Evolutionary conservation across 768 basidiomycete species (phyloP).

Genomic region (Chiua virens): DNA sequence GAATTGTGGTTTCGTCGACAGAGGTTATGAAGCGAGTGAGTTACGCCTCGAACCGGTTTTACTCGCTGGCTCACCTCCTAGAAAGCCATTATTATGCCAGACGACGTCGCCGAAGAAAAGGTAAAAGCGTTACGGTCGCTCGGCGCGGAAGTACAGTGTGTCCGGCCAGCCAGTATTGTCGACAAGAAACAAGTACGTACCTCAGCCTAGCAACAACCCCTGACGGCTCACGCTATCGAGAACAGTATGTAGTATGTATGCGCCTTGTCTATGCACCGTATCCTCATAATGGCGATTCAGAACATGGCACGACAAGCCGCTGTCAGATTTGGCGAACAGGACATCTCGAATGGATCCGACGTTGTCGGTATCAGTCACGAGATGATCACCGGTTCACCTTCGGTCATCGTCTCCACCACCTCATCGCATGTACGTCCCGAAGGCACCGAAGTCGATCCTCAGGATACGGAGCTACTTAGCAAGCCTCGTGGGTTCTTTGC

Average conservation of each 20-base stretch:
- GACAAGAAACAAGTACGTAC: conserved; percentile 85
- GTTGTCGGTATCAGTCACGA: conserved; percentile 27
- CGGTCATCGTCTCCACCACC: conserved; percentile 54
- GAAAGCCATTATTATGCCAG: conserved; percentile 85
- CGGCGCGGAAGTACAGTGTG: conserved; percentile 87
- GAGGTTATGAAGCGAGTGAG: conserved; percentile 86
- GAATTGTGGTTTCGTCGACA: conserved; percentile 29
- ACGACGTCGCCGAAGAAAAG: conserved; percentile 90
- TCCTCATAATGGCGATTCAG: conserved; percentile 37
- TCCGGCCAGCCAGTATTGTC: conserved; percentile 93
- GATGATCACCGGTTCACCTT: conserved; percentile 45
- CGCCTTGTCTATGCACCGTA: background rate
- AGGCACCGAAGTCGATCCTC: conserved; percentile 29
- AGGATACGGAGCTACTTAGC: conserved; percentile 42
- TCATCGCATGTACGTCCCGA: conserved; percentile 42
- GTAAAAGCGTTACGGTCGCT: conserved; percentile 78
- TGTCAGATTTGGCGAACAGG: conserved; percentile 59
- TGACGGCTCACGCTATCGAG: background rate
- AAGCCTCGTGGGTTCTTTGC: conserved; percentile 87
- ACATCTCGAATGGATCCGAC: conserved; percentile 19
- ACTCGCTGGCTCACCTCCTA: background rate
- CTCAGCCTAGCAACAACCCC: background rate
- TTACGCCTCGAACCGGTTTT: background rate
- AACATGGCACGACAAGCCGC: conserved; percentile 88
- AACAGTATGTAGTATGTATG: conserved; percentile 63